Evolutionary conservation across 176 grass and related monocot species (phyloP).

Genomic region (Oryza meridionalis): DNA sequence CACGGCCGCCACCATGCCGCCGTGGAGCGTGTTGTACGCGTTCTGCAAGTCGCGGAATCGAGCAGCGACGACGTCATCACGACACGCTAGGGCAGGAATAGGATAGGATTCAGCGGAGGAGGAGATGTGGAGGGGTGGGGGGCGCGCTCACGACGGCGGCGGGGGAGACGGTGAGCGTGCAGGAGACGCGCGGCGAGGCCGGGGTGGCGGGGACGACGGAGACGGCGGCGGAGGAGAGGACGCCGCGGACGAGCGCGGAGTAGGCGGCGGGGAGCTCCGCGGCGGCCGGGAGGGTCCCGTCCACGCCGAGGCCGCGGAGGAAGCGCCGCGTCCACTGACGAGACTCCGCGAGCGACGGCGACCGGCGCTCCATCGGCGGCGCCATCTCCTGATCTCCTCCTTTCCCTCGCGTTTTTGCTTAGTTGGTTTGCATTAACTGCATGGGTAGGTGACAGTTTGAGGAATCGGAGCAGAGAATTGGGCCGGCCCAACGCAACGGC

Average conservation of each 20-base stretch:
- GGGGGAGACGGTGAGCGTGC: slow-evolving; percentile 46
- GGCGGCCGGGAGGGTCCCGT: slow-evolving; percentile 23
- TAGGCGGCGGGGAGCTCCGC: slow-evolving; percentile 41
- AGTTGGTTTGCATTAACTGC: no score
- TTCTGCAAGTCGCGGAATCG: slow-evolving; percentile 34
- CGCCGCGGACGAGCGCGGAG: slow-evolving; percentile 40
- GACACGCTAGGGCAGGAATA: no score
- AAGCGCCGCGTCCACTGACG: slow-evolving; percentile 15
- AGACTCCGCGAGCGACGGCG: background rate
- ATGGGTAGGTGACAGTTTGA: no score
- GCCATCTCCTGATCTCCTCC: slow-evolving; percentile 7
- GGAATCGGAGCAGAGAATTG: no score
- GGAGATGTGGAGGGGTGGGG: no score
- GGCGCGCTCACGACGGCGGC: slow-evolving; percentile 14
- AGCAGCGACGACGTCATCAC: no score
- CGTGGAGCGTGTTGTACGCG: slow-evolving; percentile 56
- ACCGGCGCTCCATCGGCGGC: background rate
- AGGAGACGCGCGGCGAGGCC: slow-evolving; percentile 32
- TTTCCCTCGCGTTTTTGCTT: background rate
- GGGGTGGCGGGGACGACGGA: background rate
- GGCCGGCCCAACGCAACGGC: no score
- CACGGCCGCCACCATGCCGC: slow-evolving; percentile 52
- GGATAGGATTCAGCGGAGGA: no score
- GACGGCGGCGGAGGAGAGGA: slow-evolving; percentile 38
- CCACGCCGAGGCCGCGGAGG: background rate